Percentiles rank a stretch among this genome's conserved stretches.
Evolutionary conservation across 768 basidiomycete species (phyloP).

Genomic region (Xerocomellus chrysenteron): DNA sequence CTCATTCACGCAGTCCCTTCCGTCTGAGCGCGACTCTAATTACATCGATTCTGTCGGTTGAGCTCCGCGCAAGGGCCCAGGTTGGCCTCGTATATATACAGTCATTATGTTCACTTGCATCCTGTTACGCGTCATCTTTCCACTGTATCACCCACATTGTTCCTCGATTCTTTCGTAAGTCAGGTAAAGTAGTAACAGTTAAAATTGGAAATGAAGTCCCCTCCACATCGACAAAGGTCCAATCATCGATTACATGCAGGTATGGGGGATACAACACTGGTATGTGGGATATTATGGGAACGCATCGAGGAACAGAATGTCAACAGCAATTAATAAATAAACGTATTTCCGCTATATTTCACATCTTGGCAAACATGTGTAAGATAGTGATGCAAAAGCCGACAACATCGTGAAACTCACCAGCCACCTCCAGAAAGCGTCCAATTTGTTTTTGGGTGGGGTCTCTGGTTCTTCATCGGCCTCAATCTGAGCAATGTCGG

Average conservation of each 20-base stretch:
- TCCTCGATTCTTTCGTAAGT: conserved; percentile 11
- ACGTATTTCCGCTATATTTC: not conserved
- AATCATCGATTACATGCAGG: not conserved
- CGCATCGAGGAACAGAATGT: not conserved
- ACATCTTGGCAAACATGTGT: conserved; percentile 21
- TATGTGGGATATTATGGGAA: not conserved
- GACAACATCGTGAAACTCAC: conserved; percentile 42
- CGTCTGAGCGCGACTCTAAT: conserved; percentile 5
- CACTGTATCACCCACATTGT: conserved; percentile 34
- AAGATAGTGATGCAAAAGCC: not conserved
- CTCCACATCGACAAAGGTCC: not conserved
- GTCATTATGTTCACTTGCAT: conserved; percentile 37
- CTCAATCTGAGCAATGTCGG: conserved; percentile 67
- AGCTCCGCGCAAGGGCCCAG: conserved; percentile 19
- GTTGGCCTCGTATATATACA: conserved; percentile 35
- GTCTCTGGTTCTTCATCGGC: conserved; percentile 70
- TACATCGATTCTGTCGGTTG: conserved; percentile 4
- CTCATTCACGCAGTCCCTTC: conserved; percentile 6
- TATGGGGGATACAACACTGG: conserved; percentile 1
- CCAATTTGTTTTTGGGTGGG: conserved; percentile 63
- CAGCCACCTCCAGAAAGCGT: conserved; percentile 78
- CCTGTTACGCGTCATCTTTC: conserved; percentile 27
- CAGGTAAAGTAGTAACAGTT: conserved; percentile 29
- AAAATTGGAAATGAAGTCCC: conserved; percentile 10
- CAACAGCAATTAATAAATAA: not conserved